phyloP scores from a whole-genome alignment of 78 protist species.

The Emiliania huxleyi region DNA sequence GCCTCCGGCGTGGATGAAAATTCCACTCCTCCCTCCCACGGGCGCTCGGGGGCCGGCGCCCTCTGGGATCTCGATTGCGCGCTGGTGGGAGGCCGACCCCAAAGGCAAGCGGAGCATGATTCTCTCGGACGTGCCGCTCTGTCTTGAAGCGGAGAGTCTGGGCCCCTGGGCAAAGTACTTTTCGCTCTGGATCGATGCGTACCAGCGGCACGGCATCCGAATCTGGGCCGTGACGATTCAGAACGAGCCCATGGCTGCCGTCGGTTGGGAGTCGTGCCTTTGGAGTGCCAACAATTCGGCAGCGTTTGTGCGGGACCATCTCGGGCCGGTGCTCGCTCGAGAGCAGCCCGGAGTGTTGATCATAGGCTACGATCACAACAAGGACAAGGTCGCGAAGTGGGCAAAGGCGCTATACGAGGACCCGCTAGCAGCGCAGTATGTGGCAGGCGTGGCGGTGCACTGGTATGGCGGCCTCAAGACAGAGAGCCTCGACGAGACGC shows the following conservation, averaged over 20 bases:
- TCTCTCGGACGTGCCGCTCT: not conserved
- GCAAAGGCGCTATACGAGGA: not conserved
- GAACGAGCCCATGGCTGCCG: constrained; percentile 16
- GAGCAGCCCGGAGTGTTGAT: constrained; percentile 42
- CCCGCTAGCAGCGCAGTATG: constrained; percentile 23
- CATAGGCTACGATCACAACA: constrained; percentile 53
- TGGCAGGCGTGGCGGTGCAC: constrained; percentile 45
- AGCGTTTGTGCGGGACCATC: not conserved
- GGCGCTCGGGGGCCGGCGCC: too few relatives aligned
- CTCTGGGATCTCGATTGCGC: too few relatives aligned
- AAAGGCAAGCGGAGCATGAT: not conserved
- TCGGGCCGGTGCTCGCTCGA: constrained; percentile 19
- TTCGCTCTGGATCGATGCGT: constrained; percentile 27
- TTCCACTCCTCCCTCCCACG: not conserved
- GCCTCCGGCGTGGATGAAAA: constrained; percentile 62
- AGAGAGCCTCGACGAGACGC: not conserved
- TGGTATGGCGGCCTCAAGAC: constrained; percentile 46
- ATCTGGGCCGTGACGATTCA: constrained; percentile 18
- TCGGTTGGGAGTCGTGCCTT: not conserved
- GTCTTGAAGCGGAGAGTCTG: not conserved
- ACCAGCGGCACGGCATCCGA: constrained; percentile 5
- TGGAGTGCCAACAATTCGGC: not conserved
- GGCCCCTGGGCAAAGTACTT: constrained; percentile 40
- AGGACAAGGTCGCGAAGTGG: constrained; percentile 8
- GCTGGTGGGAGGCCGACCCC: too few relatives aligned